Evolutionary conservation across 139 green algal genomes (phyloP).

Genomic region (Micractinium sp.): DNA sequence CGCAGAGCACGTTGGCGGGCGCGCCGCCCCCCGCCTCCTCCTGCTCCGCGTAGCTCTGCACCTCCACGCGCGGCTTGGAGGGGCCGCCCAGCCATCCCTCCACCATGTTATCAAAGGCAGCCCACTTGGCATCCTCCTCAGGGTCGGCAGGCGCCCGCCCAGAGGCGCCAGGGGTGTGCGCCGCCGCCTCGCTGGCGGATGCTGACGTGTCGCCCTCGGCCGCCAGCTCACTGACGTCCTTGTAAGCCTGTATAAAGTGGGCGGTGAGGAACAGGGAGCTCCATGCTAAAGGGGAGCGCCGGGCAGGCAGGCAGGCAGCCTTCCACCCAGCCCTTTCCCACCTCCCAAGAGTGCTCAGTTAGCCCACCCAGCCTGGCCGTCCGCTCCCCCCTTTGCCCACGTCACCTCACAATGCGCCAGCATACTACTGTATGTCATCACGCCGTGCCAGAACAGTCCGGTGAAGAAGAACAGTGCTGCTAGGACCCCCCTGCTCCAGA

Average conservation of each 20-base stretch:
- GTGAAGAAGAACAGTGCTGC: no score
- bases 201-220: neutral
- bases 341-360: no score
- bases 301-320: neutral
- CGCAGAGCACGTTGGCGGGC: slow-evolving; percentile 72
- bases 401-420: no score
- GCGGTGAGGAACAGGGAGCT: neutral
- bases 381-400: neutral
- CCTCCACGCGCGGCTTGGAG: slow-evolving; percentile 11
- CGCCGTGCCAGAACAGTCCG: no score
- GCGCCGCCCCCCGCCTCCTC: neutral
- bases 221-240: slow-evolving; percentile 3
- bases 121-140: slow-evolving; percentile 28
- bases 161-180: neutral
- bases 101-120: slow-evolving; percentile 35
- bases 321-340: no score
- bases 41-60: slow-evolving; percentile 3
- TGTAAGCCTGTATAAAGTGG: neutral
- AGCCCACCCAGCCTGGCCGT: neutral
- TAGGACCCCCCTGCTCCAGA: no score
- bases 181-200: neutral
- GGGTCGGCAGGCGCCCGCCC: neutral
- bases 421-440: no score
- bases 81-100: slow-evolving; percentile 37
- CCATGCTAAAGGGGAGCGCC: neutral